Evolutionary conservation across 2,329 filamentous ascomycete genomes (phyloP), one percentile per base, ranked within the genome.

Genomic region (Dothideomycetes sp.): DNA sequence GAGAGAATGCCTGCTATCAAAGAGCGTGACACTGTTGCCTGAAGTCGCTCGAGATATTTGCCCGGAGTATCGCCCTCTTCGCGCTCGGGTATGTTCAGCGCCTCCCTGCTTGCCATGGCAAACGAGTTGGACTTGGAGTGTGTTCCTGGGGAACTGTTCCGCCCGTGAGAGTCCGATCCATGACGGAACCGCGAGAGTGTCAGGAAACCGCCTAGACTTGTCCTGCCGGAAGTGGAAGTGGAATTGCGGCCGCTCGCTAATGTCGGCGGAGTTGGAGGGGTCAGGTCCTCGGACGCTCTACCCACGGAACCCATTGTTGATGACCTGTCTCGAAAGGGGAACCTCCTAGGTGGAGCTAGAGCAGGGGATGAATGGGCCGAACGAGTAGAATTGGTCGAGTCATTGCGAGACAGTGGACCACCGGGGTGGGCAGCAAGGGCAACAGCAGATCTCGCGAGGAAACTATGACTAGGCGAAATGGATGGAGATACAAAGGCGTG

Each of bases 141-240:
- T 16, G 81, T 79, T 7, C 72, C 77, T 14, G 86, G 84, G n/a
- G 79, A 79, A 11, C 79, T 80, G 53, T 84, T 76, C 12, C 79
- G 73, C 36, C 72, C 71, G 31, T 74, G 65, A 4, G 81, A 73
- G 35, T 94, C 87, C 1, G 84, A 84, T 50, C 85, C 84, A 52
- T 93, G 84, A 36, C 89, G 76, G 44, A 94, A 72, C 46, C 88
- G 77, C 46, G 75, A 70, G 24, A 95, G 65, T 11, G 77, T 81
- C 52, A 98, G 79, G 15, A 96, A 67, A 49, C 94, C 91, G 38
- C 88, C 86, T 51, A 98, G 86, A 60, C 89, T 96, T 61, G 88
- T 91, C 40, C 91, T 76, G 4, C 88, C 87, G n/a, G 65, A 72
- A 0, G 81, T 89, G 0, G 86, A 94, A 1, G 81, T 85, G 1